Percentiles rank a stretch among this genome's conserved stretches.
phyloP scores from a whole-genome alignment of 345 rosid species.

The Laguncularia racemosa region DNA sequence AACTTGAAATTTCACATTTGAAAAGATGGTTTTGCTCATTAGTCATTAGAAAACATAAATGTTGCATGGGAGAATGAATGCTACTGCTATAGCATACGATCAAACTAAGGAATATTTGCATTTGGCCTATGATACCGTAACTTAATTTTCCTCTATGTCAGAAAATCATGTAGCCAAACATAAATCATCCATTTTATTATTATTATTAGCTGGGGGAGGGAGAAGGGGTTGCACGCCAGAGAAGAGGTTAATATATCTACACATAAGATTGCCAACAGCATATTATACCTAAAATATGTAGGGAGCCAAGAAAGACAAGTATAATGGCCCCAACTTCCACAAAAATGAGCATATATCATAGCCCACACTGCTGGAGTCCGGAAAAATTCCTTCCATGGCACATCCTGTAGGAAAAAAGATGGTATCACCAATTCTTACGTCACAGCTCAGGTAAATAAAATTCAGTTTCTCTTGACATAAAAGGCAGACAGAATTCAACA shows the following conservation, averaged over 20 bases:
- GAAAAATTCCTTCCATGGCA: constrained; percentile 88
- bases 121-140: no score
- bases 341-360: constrained; percentile 91
- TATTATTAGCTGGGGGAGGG: no score
- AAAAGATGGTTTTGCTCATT: neutral
- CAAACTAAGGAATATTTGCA: no score
- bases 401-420: constrained; percentile 39
- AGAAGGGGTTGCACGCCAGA: no score
- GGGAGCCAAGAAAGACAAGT: constrained; percentile 97
- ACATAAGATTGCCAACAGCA: neutral
- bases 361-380: constrained; percentile 76
- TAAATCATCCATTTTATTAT: no score
- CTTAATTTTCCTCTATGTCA: no score
- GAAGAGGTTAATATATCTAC: no score
- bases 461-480: no score
- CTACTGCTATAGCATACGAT: neutral
- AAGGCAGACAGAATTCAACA: no score
- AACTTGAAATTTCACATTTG: neutral
- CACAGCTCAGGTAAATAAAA: no score
- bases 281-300: constrained; percentile 74
- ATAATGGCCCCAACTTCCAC: constrained; percentile 98
- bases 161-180: no score
- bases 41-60: neutral
- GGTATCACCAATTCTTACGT: no score
- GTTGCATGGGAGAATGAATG: neutral